Evolutionary conservation across 495 filamentous ascomycete genomes (phyloP).

Genomic region (Astrothelium macrocarpum): DNA sequence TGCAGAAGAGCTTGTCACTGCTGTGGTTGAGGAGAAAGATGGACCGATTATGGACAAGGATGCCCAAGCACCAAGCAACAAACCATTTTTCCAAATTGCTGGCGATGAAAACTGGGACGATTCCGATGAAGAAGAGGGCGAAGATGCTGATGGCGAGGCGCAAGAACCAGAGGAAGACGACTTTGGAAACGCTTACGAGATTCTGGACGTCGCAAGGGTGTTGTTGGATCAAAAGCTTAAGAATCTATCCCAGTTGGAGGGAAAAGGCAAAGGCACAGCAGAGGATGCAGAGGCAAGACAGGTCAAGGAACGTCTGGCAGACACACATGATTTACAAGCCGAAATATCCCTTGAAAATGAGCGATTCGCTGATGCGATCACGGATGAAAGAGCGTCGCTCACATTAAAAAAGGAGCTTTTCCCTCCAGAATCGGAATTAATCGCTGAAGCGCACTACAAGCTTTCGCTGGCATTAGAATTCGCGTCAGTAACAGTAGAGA

Average conservation of each 20-base stretch:
- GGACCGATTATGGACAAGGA: slow-evolving; percentile 33
- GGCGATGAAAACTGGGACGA: slow-evolving; percentile 89
- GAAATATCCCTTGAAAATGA: slow-evolving; percentile 95
- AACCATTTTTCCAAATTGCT: slow-evolving; percentile 80
- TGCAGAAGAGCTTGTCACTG: slow-evolving; percentile 38
- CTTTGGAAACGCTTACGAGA: slow-evolving; percentile 79
- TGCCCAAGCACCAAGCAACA: slow-evolving; percentile 40
- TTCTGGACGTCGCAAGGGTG: slow-evolving; percentile 81
- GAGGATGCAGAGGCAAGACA: slow-evolving; percentile 39
- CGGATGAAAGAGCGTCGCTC: slow-evolving; percentile 66
- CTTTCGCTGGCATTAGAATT: slow-evolving; percentile 94
- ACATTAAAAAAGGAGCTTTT: slow-evolving; percentile 66
- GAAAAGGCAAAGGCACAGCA: slow-evolving; percentile 39
- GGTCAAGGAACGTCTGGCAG: slow-evolving; percentile 73
- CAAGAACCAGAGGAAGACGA: slow-evolving; percentile 73
- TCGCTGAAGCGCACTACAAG: slow-evolving; percentile 93
- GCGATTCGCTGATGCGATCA: slow-evolving; percentile 69
- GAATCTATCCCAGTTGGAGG: slow-evolving; percentile 36
- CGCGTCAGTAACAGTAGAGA: slow-evolving; percentile 53
- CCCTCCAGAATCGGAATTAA: slow-evolving; percentile 63
- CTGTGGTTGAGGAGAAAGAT: slow-evolving; percentile 33
- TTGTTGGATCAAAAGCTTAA: slow-evolving; percentile 56
- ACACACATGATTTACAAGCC: slow-evolving; percentile 82
- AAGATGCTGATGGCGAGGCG: slow-evolving; percentile 26
- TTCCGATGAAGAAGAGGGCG: slow-evolving; percentile 61